These are phyloP conservation scores for Ceratocystis huliohia DNA, from an alignment of 2,329 filamentous ascomycete species.

Conservation along the genomic window DNA sequence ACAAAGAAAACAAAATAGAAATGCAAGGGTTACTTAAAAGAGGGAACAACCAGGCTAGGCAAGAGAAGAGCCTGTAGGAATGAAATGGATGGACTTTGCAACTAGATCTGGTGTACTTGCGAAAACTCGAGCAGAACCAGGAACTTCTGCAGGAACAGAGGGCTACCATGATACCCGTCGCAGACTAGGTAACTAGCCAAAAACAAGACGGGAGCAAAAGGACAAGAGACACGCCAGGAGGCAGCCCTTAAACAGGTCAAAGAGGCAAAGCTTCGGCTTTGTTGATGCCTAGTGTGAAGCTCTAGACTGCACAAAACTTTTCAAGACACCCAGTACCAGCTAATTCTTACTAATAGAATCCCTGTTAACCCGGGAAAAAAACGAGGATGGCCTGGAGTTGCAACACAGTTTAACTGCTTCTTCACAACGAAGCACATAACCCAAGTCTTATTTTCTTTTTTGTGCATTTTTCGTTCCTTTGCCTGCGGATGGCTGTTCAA, in stretches of 20 bases:
- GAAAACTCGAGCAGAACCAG: no score
- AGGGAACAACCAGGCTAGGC: not conserved
- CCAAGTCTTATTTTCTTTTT: no score
- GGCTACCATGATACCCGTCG: no score
- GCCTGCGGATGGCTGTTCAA: no score
- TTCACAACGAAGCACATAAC: no score
- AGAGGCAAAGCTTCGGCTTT: not conserved
- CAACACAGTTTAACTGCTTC: not conserved
- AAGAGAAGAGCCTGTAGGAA: not conserved
- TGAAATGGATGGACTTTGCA: constrained; percentile 8
- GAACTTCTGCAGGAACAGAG: no score
- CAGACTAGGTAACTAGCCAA: no score
- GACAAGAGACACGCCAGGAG: not conserved
- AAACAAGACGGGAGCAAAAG: no score
- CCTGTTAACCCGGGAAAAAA: not conserved
- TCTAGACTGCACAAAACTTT: not conserved
- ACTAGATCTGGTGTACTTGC: not conserved
- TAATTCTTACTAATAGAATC: not conserved
- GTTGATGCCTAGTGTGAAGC: not conserved
- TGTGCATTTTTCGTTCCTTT: no score
- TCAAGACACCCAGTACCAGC: not conserved
- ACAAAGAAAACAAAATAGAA: not conserved
- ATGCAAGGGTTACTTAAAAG: not conserved
- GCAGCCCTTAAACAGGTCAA: not conserved
- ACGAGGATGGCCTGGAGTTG: not conserved